Percentiles rank a stretch among this genome's conserved stretches.
These are phyloP conservation scores for Pterocarpus santalinus DNA, from an alignment of 306 rosid species.

Conservation along the genomic window DNA sequence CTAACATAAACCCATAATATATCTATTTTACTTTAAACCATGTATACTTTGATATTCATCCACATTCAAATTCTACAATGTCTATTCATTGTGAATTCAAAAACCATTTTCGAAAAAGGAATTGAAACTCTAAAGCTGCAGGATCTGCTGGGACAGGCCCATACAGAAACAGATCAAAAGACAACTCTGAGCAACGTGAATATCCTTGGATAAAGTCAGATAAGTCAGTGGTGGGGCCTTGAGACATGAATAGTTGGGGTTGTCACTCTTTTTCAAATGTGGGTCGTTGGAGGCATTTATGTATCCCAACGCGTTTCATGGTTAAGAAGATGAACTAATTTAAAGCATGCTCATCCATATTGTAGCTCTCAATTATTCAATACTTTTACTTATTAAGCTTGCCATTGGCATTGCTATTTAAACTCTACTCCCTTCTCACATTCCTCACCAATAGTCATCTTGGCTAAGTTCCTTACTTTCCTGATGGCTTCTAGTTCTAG, in stretches of 20 bases:
- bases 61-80: too few relatives aligned
- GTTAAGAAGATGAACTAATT: constrained; percentile 60
- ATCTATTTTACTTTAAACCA: too few relatives aligned
- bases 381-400: not conserved
- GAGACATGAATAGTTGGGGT: constrained; percentile 30
- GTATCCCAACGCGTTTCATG: constrained; percentile 51
- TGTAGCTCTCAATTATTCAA: constrained; percentile 6
- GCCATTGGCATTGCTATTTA: constrained; percentile 53
- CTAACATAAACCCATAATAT: too few relatives aligned
- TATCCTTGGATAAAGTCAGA: constrained; percentile 23
- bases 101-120: too few relatives aligned
- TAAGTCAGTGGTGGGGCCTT: constrained; percentile 31
- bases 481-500: constrained; percentile 44
- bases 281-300: constrained; percentile 69
- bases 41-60: too few relatives aligned
- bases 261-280: constrained; percentile 47
- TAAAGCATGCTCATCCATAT: constrained; percentile 49
- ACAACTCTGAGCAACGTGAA: constrained; percentile 20
- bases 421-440: constrained; percentile 26
- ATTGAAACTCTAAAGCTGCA: too few relatives aligned
- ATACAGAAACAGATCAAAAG: constrained; percentile 43
- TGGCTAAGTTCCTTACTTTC: not conserved
- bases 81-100: too few relatives aligned
- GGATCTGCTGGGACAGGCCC: not conserved
- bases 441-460: constrained; percentile 27